A percentile compares a stretch with the other conserved stretches of the same genome.
Conservation (phyloP, 192 early-diverging fungal species). For the Linderina pennispora region DNA sequence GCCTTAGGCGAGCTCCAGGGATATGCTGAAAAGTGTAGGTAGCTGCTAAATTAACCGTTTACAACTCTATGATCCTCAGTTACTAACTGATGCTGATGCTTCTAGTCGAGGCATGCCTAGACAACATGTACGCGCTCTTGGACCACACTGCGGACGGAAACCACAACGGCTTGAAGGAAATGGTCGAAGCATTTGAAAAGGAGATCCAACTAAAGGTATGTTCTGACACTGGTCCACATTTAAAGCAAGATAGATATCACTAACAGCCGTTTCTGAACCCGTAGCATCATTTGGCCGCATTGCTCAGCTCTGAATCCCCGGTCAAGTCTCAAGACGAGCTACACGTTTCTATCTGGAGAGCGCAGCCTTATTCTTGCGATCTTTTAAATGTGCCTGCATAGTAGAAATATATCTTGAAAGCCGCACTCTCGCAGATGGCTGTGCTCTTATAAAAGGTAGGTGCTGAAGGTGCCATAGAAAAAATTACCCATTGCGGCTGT, state of each 20-base stretch:
- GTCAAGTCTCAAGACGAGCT: conserved; percentile 25
- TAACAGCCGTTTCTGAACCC: neutral
- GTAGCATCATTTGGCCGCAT: conserved; percentile 25
- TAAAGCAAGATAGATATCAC: neutral
- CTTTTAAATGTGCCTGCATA: conserved; percentile 4
- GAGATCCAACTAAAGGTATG: conserved; percentile 42
- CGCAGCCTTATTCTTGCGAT: conserved; percentile 26
- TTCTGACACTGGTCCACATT: no score
- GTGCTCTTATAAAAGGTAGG: neutral
- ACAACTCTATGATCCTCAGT: no score
- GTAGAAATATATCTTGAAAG: no score
- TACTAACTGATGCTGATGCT: no score
- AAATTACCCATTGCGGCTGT: no score
- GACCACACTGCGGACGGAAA: neutral
- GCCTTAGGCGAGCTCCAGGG: neutral
- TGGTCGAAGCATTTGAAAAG: conserved; percentile 19
- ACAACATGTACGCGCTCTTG: conserved; percentile 12
- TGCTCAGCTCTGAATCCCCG: conserved; percentile 11
- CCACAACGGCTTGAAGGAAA: neutral
- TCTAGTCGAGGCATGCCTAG: conserved; percentile 26
- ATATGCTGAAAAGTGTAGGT: neutral
- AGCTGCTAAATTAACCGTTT: neutral
- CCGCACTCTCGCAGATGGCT: no score
- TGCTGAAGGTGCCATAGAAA: no score
- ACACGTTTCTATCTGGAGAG: conserved; percentile 26